Base-by-base conservation (phyloP, 164 flowering plant genomes). In the Dillenia turbinata region DNA sequence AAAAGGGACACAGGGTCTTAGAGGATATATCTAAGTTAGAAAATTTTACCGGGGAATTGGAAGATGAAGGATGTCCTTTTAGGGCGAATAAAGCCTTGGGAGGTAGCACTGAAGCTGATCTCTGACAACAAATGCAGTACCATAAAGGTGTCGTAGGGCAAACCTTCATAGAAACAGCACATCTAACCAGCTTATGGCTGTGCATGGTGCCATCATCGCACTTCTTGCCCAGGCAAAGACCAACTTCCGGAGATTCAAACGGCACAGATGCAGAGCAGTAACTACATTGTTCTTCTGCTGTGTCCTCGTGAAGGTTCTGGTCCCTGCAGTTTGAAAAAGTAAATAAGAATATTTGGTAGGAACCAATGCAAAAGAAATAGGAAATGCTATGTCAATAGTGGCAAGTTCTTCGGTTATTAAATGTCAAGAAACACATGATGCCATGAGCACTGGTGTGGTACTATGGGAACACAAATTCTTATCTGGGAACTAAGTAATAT, bases 1-100 rank as follows among this genome's bases (percentile, higher is more conserved):
- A 93, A 73, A 90, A 87, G 47, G 93, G 92, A 68, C 96, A 90
- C 10, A 78, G 68, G 6, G 98, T 93, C 71, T 64, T 81, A n/a
- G 80, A 56, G 22, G 59, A 7, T 51, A 54, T 69, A 45, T 66
- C 57, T 9, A 26, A 16, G 44, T 63, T 16, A 17, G 67, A 50
- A n/a, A 77, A 59, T 43, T 68, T 63, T 1, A 62, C 12, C n/a
- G 51, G 52, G 55, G 74, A 70, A 12, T 61, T 66, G 13, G 69
- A 54, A 63, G 86, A 84, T 44, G 57, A 10, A 59, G 84, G 83
- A 65, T 57, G 76, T 26, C 51, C 14, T 5, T 66, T 56, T 79
- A 83, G 65, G 17, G 61, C 59, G 63, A 86, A 91, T 8, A 90
- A 65, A 8, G 67, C 44, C 22, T 47, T 63, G 5, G 97, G 95